Evolutionary conservation across 805 yeast species (phyloP), one percentile per base, ranked within the genome.

Genomic region (Kazachstania africana): DNA sequence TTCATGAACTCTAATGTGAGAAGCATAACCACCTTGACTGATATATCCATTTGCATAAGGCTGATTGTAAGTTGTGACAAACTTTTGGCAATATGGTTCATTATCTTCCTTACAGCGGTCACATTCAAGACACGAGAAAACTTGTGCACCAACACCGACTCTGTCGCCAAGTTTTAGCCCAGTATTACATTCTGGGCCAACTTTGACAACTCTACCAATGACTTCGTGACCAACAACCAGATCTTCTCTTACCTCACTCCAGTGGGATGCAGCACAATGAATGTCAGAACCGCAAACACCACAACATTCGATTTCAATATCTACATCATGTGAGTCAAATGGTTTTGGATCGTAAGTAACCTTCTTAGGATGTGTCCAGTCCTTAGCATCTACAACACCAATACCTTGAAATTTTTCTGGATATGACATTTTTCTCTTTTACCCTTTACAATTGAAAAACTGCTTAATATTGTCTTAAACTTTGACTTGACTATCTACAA

Each of bases 11-110:
- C 83, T 66, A 24, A 75, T 65, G 53, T 72, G 72, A 27, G n/a
- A 73, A 65, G 12, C 65, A 53, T 76, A 75, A 12, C 85, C 85
- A 56, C 84, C 83, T 45, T 71, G 75, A 4, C 75, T 50, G 27
- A 48, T 42, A 34, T 57, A 59, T 12, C 71, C 72, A 29, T 62
- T 68, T 36, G 55, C 53, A 50, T 67, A 74, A 59, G 55, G 19
- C 14, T 18, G 29, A 27, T 19, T 10, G 10, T 19, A 19, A 19
- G 22, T 19, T 19, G 22, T 19, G 10, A 19, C 22, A 19, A 19
- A 19, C 10, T 19, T 8, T 10, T 19, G 8, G 10, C 22, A 19
- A 19, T 19, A 19, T 19, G 22, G 22, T 10, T 19, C 22, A 19
- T 19, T 19, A 8, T 19, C 22, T 19, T 19, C 9, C 10, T 19